Evolutionary conservation across 2,329 filamentous ascomycete species (phyloP).

Genomic region (Aspergillus hiratsukae): DNA sequence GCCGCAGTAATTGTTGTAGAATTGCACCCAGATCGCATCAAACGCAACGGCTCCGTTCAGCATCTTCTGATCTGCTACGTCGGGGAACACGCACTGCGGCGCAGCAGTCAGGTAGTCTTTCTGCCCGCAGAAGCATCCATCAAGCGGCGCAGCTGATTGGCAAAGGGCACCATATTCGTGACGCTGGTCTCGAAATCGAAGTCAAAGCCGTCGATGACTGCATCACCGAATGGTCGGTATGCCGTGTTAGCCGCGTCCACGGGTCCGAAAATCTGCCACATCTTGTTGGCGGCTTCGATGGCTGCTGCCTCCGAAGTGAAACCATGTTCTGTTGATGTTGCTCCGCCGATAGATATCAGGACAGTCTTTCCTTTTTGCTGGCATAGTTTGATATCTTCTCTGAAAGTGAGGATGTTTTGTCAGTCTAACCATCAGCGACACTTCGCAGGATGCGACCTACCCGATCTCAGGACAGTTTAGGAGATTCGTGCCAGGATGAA

Average conservation of each 20-base stretch:
- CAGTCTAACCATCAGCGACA: background rate
- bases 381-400: constrained; percentile 52
- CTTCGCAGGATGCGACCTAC: constrained; percentile 37
- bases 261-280: constrained; percentile 71
- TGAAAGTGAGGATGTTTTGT: constrained; percentile 10
- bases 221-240: constrained; percentile 62
- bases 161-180: constrained; percentile 59
- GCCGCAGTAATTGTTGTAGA: constrained; percentile 69
- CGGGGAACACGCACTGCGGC: constrained; percentile 65
- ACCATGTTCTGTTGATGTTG: constrained; percentile 64
- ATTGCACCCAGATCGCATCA: constrained; percentile 61
- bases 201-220: constrained; percentile 69
- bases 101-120: constrained; percentile 60
- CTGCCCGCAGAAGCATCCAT: constrained; percentile 53
- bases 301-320: constrained; percentile 54
- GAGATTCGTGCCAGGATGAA: constrained; percentile 54
- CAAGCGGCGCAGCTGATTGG: constrained; percentile 50
- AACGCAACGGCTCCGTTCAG: constrained; percentile 53
- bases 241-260: constrained; percentile 37
- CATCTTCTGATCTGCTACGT: constrained; percentile 55
- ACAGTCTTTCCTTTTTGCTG: constrained; percentile 66
- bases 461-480: constrained; percentile 62
- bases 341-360: constrained; percentile 68
- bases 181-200: constrained; percentile 65
- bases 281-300: constrained; percentile 52